Base-by-base conservation (phyloP, 768 basidiomycete genomes). In the Tubosaeta sp. region DNA sequence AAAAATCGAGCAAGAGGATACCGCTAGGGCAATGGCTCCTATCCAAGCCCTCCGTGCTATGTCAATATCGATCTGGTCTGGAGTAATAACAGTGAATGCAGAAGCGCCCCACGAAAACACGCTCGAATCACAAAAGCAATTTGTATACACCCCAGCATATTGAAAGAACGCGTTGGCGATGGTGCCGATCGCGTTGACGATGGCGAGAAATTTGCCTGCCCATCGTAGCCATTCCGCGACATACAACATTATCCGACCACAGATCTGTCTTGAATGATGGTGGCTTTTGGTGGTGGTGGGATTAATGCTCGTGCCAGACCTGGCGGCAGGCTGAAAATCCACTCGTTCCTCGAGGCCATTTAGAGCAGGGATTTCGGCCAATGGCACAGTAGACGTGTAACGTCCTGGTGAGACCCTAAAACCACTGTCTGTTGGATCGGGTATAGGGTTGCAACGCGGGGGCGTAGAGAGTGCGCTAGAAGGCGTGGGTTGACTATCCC, bases 81-180 rank as follows among this genome's bases (percentile, higher is more conserved):
- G 17, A 4, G 10, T 4, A 1, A 76, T 65, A 16, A 76, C 64
- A 12, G 62, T 44, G 46, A 65, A 75, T 2, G 72, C 71, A 0
- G 27, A 33, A 1, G 35, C 2, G n/a, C 69, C 64, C 56, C 62
- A 53, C 0, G 38, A 43, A 2, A 51, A 51, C 2, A 68, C 54
- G 41, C 61, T 70, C 27, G 68, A 60, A 37, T 65, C 57, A 33
- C 70, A 71, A 14, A 55, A 72, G 44, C 70, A 71, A 2, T 49
- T 59, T 16, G 60, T 49, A 42, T 58, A 71, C 7, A 65, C 44
- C 27, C 58, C 52, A 8, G 65, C 47, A 35, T 61, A 71, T 32
- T 72, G 68, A 25, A 71, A 59, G 65, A 63, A 51, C 5, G 68
- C 60, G 25, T 71, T 71, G 48, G 22, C 22, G 22, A 22, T 22